Base-by-base conservation (phyloP, 192 early-diverging fungal species). In the Mycoemilia scoparia region DNA sequence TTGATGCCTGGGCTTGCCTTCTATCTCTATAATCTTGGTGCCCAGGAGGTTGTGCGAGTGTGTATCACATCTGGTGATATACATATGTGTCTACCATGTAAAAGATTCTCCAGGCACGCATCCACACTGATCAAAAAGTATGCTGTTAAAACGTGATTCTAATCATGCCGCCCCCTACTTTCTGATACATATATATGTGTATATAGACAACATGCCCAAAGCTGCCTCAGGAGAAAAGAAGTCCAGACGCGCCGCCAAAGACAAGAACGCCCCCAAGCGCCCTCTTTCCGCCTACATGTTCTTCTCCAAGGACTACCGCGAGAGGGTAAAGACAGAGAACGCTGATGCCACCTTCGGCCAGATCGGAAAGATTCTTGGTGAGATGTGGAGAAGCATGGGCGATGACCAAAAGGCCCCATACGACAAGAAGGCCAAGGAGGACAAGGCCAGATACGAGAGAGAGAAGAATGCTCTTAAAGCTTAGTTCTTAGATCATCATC, bases 211-310 rank as follows among this genome's bases (percentile, higher is more conserved):
- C 42, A 39, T 31, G 12, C 7, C 38, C 16, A 38, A 42, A 38
- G 38, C 21, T 23, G 3, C 43, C 32, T 65, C 64, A 60, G 39
- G 39, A 30, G 57, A 45, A 37, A 66, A 71, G 44, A 66, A 66
- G 50, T 54, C 60, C 55, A 61, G 59, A 36, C 61, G 61, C 34
- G 49, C 64, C 45, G 83, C 82, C 72, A 88, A 93, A 74, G 81
- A 88, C 71, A 73, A 78, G 29, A 72, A 69, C 45, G 79, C 77
- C 10, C 89, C 89, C 61, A 95, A 95, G 71, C 80, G 81, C 65
- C 70, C 77, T 3, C 66, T 88, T 34, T 82, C 89, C 11, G 86
- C 83, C 12, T 95, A 84, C 70, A 77, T 95, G 64, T 66, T 84
- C 60, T 95, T 83, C 63, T 80, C 81, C 19, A 68, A 84, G 58